Evolutionary conservation across 768 basidiomycete genomes (phyloP).

Genomic region (Termitomyces sp.): DNA sequence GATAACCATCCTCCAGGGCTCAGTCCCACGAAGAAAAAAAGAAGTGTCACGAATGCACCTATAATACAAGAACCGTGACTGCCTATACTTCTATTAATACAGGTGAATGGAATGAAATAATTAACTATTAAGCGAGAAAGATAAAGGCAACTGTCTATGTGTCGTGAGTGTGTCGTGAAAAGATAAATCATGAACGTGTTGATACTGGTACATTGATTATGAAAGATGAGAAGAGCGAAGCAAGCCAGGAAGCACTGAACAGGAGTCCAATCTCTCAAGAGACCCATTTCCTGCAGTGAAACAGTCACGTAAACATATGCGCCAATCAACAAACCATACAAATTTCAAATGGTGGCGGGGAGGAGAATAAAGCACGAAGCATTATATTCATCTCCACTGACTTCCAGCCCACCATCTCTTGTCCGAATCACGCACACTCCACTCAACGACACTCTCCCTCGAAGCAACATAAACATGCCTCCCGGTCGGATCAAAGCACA

Average conservation of each 20-base stretch:
- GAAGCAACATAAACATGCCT: conserved; percentile 65
- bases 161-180: background rate
- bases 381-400: conserved; percentile 30
- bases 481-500: conserved; percentile 69
- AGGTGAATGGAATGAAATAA: background rate
- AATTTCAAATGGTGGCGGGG: background rate
- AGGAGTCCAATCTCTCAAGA: background rate
- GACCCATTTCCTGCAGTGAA: background rate
- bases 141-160: background rate
- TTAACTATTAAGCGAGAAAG: background rate
- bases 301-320: background rate
- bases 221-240: background rate
- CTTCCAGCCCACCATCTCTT: conserved; percentile 67
- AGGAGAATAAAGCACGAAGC: background rate
- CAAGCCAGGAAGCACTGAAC: background rate
- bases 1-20: background rate
- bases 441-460: conserved; percentile 65
- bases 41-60: background rate
- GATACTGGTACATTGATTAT: background rate
- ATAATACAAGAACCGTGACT: background rate
- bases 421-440: conserved; percentile 65
- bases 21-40: background rate
- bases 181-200: background rate
- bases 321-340: background rate
- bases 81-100: background rate